Conservation (phyloP, 1,139 yeast species). For the Yamadazyma trypodendri region DNA sequence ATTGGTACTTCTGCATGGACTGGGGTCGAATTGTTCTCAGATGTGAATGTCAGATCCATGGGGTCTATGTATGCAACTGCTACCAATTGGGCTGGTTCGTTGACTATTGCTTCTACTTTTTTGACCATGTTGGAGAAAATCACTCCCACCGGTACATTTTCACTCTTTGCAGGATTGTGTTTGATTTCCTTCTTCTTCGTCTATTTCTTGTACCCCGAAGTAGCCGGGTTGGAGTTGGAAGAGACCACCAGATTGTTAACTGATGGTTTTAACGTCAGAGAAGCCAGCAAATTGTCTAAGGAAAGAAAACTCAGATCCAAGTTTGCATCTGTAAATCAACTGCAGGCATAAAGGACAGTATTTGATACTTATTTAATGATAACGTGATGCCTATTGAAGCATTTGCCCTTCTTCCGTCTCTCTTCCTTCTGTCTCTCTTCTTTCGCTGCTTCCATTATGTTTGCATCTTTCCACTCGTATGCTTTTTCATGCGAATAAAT, state of each 20-base stretch:
- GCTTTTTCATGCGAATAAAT: not conserved
- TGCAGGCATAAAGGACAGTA: not conserved
- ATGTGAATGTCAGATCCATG: constrained; percentile 80
- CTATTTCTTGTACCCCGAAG: constrained; percentile 86
- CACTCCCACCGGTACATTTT: constrained; percentile 93
- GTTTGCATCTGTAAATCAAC: constrained; percentile 5
- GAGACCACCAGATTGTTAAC: constrained; percentile 80
- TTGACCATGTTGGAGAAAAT: constrained; percentile 90
- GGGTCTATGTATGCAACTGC: constrained; percentile 94
- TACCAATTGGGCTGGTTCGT: constrained; percentile 93
- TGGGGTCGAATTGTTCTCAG: constrained; percentile 92
- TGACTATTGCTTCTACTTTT: constrained; percentile 87
- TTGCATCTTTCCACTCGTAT: no score
- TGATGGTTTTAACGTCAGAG: constrained; percentile 81
- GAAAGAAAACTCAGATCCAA: constrained; percentile 30
- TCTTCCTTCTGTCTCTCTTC: no score
- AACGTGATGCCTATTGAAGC: no score
- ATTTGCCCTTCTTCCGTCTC: no score
- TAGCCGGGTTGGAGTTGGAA: constrained; percentile 85
- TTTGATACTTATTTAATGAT: not conserved
- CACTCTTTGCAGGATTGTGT: constrained; percentile 83
- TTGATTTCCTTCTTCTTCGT: constrained; percentile 68
- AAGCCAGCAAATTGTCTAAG: constrained; percentile 62
- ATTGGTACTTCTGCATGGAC: constrained; percentile 99
- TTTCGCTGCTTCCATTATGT: no score